These are phyloP conservation scores for Fusarium setosum DNA, from an alignment of 2,329 filamentous ascomycete species.

Conservation along the genomic window DNA sequence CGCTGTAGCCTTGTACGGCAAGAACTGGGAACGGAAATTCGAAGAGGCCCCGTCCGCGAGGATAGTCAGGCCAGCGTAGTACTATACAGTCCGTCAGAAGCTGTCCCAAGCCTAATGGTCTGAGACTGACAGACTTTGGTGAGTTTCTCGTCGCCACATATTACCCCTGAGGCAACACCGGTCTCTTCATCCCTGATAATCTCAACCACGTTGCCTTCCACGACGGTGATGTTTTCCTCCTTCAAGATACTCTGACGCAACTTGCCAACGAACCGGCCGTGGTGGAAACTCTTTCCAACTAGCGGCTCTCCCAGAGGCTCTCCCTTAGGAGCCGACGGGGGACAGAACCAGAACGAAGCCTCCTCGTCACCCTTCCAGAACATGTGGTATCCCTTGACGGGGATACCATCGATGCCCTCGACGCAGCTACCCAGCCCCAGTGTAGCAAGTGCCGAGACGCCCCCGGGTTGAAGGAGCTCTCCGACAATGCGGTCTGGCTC, in stretches of 20 bases:
- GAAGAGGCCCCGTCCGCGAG: too few relatives aligned
- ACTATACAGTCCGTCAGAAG: too few relatives aligned
- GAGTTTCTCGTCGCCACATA: too few relatives aligned
- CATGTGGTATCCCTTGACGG: not conserved
- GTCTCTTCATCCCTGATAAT: not conserved
- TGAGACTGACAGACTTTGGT: too few relatives aligned
- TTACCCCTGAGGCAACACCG: too few relatives aligned
- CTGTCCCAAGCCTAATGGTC: too few relatives aligned
- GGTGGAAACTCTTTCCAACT: too few relatives aligned
- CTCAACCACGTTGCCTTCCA: not conserved
- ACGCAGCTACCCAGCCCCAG: not conserved
- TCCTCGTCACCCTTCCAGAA: not conserved
- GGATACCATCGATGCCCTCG: not conserved
- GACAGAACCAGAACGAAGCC: not conserved
- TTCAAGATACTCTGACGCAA: not conserved
- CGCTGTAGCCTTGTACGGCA: too few relatives aligned
- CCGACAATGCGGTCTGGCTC: constrained; percentile 92
- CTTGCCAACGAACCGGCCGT: not conserved
- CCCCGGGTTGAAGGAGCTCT: constrained; percentile 88
- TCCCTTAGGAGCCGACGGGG: not conserved
- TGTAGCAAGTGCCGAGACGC: constrained; percentile 74
- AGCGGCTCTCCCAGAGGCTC: not conserved
- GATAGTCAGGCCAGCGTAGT: too few relatives aligned
- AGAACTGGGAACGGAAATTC: too few relatives aligned
- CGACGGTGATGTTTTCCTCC: not conserved